Base-by-base conservation (phyloP, 2,329 filamentous ascomycete species). In the Emmonsia crescens region DNA sequence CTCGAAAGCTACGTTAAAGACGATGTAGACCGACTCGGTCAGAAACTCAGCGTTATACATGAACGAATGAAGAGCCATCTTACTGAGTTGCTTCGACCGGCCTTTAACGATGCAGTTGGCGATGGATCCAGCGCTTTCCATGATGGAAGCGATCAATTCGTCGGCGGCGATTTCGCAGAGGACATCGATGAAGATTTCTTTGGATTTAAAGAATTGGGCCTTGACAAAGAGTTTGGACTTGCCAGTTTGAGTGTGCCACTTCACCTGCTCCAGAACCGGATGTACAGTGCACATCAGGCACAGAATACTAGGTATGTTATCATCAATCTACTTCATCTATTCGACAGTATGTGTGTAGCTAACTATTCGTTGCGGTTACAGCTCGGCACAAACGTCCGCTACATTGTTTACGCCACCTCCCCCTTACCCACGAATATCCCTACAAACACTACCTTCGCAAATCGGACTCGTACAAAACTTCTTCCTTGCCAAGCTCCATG, bases 151-250 rank as follows among this genome's bases (percentile, higher is more conserved):
- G 94, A 99, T 66, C 94, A 97, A 72, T 99, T 97, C 68, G 87
- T 96, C 56, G 91, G 89, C 54, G 94, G 94, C 64, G 94, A 99
- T 74, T 99, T 99, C 73, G 94, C 94, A 0, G 94, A 96, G 73
- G 94, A 99, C 68, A 88, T 99, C 14, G 93, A 92, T 64, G 94
- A 99, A 78, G 94, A 99, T 77, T 99, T 96, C 83, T 99, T 99
- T 71, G 94, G 94, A 33, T 97, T 99, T 83, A 92, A 91, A 72
- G 92, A 96, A 63, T 84, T 99, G 54, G 94, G 94, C 51, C 82
- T 99, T 62, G 91, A 96, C 70, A 88, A 86, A 68, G 94, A 99
- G 72, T 88, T 97, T 72, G 92, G 92, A 21, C 82, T 94, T 64
- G 87, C 93, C 38, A 89, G 89, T 67, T 84, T 97, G 64, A 92